A percentile compares a stretch with the other conserved stretches of the same genome.
Conservation (phyloP, 2,329 filamentous ascomycete species). For the Botryosphaeria dothidea region DNA sequence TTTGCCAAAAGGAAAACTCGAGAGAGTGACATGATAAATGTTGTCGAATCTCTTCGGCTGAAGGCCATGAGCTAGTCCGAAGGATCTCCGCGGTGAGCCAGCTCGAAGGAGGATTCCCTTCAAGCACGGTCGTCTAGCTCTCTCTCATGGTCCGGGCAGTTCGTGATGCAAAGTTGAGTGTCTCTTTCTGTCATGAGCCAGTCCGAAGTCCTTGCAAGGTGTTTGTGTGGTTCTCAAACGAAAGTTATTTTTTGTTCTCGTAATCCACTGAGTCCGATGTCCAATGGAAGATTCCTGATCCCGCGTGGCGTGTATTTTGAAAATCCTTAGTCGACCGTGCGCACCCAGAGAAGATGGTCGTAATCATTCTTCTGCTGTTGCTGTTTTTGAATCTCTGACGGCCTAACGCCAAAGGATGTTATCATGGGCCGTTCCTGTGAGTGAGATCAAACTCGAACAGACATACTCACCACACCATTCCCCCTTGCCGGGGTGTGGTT, state of each 20-base stretch:
- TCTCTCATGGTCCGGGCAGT: not conserved
- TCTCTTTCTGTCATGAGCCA: not conserved
- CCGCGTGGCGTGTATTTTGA: not conserved
- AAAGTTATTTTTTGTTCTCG: not conserved
- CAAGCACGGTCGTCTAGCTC: not conserved
- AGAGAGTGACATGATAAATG: not conserved
- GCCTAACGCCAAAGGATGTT: not conserved
- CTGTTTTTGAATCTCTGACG: not conserved
- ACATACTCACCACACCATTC: slow-evolving; percentile 6
- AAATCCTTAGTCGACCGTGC: not conserved
- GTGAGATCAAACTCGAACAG: not conserved
- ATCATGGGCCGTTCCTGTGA: not conserved
- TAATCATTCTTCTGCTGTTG: slow-evolving; percentile 1
- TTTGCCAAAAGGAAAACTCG: not conserved
- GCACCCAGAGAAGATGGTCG: not conserved
- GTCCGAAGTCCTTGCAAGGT: not conserved
- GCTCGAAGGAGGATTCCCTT: not conserved
- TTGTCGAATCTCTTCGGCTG: not conserved
- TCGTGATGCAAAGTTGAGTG: not conserved
- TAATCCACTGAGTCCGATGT: too few relatives aligned
- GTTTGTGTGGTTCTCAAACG: not conserved
- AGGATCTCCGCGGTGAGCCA: not conserved
- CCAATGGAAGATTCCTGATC: not conserved
- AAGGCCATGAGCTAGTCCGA: not conserved
- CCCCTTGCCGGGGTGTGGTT: not conserved